phyloP scores from a whole-genome alignment of 306 rosid species.

The Malus sylvestris region DNA sequence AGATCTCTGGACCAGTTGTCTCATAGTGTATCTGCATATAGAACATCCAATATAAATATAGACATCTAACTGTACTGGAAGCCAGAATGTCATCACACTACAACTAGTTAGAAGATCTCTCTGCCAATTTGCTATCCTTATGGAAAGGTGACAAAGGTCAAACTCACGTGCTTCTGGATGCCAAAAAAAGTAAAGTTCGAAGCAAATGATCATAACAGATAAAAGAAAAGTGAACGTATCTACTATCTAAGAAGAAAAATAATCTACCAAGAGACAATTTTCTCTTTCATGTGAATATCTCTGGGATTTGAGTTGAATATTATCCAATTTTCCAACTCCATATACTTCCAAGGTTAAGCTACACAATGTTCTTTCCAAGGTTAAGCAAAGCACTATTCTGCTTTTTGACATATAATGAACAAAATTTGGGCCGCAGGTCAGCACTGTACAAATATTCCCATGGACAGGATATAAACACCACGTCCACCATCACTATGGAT shows the following conservation, averaged over 20 bases:
- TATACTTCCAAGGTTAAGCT: neutral
- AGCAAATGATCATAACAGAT: neutral
- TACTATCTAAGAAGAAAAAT: neutral
- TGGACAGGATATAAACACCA: neutral
- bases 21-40: slow-evolving; percentile 81
- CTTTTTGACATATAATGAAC: neutral
- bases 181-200: neutral
- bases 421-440: neutral
- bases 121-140: neutral
- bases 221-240: too few species aligned
- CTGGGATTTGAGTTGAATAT: neutral
- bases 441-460: neutral
- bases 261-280: neutral
- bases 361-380: neutral
- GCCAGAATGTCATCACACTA: neutral
- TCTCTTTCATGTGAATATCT: neutral
- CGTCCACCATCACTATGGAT: neutral
- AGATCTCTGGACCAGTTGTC: slow-evolving; percentile 99
- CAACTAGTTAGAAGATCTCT: slow-evolving; percentile 8
- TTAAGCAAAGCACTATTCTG: neutral
- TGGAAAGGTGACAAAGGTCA: neutral
- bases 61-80: slow-evolving; percentile 10
- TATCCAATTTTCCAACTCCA: neutral
- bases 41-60: neutral
- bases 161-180: neutral